phyloP scores from a whole-genome alignment of 2,329 filamentous ascomycete genomes.

The Alternaria sp. region DNA sequence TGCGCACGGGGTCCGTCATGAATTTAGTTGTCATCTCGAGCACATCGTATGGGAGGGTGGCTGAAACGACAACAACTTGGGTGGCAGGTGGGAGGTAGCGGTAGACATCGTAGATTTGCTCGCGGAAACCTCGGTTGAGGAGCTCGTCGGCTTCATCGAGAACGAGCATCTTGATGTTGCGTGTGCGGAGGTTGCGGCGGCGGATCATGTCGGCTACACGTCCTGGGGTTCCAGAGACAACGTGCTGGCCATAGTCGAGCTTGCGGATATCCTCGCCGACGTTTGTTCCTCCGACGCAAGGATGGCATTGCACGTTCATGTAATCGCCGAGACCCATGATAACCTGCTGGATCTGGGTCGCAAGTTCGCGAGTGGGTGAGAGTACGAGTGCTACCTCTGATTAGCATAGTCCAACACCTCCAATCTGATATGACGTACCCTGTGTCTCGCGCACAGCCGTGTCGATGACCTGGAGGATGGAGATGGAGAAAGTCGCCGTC shows the following conservation, averaged over 20 bases:
- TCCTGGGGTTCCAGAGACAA: conserved; percentile 96
- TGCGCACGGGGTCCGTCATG: conserved; percentile 97
- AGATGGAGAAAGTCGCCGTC: conserved; percentile 95
- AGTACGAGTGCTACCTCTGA: conserved; percentile 75
- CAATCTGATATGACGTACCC: conserved; percentile 48
- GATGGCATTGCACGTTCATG: conserved; percentile 99
- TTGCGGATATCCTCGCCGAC: conserved; percentile 98
- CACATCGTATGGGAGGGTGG: conserved; percentile 96
- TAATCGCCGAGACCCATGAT: conserved; percentile 99
- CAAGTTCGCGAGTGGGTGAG: conserved; percentile 93
- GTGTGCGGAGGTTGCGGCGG: conserved; percentile 73
- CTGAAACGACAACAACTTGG: conserved; percentile 97
- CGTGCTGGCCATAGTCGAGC: conserved; percentile 96
- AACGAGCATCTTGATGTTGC: conserved; percentile 79
- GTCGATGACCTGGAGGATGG: conserved; percentile 94
- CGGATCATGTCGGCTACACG: conserved; percentile 88
- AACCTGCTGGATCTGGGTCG: conserved; percentile 97
- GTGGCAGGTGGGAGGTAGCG: conserved; percentile 95
- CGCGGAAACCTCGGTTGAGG: conserved; percentile 92
- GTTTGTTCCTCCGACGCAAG: conserved; percentile 97
- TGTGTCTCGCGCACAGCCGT: conserved; percentile 91
- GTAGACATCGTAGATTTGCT: conserved; percentile 99
- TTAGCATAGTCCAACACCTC: conserved; percentile 15
- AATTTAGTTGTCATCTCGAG: conserved; percentile 99
- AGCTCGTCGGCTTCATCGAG: conserved; percentile 79